Evolutionary conservation across 805 yeast species (phyloP), one percentile per base, ranked within the genome.

Genomic region (Saccharomycopsis selenospora): DNA sequence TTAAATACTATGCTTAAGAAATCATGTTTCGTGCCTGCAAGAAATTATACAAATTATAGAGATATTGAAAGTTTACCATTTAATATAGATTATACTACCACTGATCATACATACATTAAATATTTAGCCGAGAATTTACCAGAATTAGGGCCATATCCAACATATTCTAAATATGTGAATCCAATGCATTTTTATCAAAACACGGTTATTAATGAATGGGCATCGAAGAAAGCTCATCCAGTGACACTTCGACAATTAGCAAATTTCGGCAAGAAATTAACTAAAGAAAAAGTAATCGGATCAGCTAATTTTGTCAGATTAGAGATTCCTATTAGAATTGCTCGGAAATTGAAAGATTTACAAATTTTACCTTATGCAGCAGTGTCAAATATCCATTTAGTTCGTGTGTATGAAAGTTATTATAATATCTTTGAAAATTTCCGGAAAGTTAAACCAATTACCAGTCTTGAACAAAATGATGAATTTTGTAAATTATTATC

Each of bases 241-340:
- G 95, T 91, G 20, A 82, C 96, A 1, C 64, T 93, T n/a, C 71
- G 87, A 46, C 97, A 91, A 58, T 66, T 91, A 56, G 96, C 96
- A 1, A 88, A 88, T 38, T 91, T 84, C 61, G 97, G 96, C 42
- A 82, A 82, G 57, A 76, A 75, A 29, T 64, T 91, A 45, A 85
- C 88, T 11, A 78, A 77, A 55, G 86, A 82, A 30, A 89, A 90
- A 66, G 72, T 91, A 44, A 68, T 91, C 8, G 71, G 81, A 38
- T 82, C 93, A 53, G 98, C 96, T 17, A 87, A 85, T 60, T 93
- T 91, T 61, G 96, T 89, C 1, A 70, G 95, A 42, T 71, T 83
- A 36, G 98, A 91, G 61, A 67, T 93, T 24, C 89, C 96, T 4
- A 80, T 85, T 18, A 69, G 99, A 57, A 72, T 91, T 54, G 90